Evolutionary conservation across 345 rosid genomes (phyloP).

Genomic region (Durio zibethinus): DNA sequence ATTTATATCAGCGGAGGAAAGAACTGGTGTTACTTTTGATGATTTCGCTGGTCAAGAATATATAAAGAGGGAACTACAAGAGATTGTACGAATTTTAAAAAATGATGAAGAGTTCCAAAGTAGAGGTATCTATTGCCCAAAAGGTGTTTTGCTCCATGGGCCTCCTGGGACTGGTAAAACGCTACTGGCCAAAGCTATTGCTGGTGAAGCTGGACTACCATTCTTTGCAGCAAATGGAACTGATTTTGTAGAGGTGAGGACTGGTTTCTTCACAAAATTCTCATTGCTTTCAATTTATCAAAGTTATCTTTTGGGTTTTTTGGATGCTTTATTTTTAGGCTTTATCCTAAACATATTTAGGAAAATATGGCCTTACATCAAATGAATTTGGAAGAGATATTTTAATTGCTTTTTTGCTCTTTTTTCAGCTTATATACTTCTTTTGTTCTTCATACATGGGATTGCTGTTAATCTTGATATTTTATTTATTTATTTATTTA

Average conservation of each 20-base stretch:
- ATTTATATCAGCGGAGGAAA: constrained; percentile 93
- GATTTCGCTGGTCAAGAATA: constrained; percentile 99
- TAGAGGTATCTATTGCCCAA: constrained; percentile 93
- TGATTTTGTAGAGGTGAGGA: constrained; percentile 86
- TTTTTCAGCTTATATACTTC: background rate
- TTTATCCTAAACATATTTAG: background rate
- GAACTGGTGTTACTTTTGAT: constrained; percentile 89
- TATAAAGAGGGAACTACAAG: constrained; percentile 84
- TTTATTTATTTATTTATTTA: background rate
- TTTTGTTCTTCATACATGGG: background rate
- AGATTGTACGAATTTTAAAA: constrained; percentile 82
- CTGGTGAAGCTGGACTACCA: constrained; percentile 98
- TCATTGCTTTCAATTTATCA: background rate
- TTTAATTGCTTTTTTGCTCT: background rate
- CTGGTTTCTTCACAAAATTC: constrained; percentile 2
- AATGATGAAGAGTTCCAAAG: constrained; percentile 90
- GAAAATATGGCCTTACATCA: background rate
- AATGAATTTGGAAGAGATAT: background rate
- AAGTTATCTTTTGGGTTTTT: constrained; percentile 16
- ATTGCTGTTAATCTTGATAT: background rate
- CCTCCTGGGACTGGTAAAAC: constrained; percentile 99
- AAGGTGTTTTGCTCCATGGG: constrained; percentile 96
- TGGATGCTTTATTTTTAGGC: background rate
- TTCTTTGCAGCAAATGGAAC: constrained; percentile 97
- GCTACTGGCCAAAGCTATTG: constrained; percentile 95